These are phyloP conservation scores for Chaetomium sp. DNA, from an alignment of 2,329 filamentous ascomycete genomes.

Conservation along the genomic window DNA sequence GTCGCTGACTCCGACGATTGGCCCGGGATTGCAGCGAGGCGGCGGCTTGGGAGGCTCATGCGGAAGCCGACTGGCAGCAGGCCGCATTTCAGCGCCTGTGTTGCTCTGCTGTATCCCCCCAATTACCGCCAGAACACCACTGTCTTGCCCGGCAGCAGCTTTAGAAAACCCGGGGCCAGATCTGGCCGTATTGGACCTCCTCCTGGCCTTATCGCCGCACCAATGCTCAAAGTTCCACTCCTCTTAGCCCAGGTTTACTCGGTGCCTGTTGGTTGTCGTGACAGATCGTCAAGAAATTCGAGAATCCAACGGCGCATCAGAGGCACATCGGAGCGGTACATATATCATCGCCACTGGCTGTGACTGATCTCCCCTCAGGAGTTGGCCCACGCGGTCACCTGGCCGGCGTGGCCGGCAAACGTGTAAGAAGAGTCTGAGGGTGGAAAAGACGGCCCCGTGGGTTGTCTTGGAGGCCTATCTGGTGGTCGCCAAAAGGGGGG, in stretches of 20 bases:
- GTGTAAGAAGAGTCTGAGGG: not conserved
- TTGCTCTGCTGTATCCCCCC: not conserved
- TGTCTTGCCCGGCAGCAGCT: not conserved
- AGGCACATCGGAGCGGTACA: not conserved
- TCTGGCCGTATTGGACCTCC: no score
- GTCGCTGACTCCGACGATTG: constrained; percentile 11
- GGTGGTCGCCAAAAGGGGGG: not conserved
- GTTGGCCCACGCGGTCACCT: constrained; percentile 10
- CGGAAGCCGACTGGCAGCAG: constrained; percentile 11
- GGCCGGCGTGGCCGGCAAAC: not conserved
- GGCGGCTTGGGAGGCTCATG: constrained; percentile 6
- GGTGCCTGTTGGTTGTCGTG: no score
- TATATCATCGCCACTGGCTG: not conserved
- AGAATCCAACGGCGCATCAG: not conserved
- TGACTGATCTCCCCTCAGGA: constrained; percentile 17
- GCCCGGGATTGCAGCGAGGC: constrained; percentile 4
- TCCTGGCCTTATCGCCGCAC: no score
- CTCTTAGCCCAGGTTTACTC: no score
- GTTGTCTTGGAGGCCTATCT: no score
- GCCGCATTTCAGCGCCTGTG: constrained; percentile 11
- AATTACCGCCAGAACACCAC: not conserved
- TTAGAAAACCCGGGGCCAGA: no score
- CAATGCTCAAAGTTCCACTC: no score
- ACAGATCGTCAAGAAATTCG: no score
- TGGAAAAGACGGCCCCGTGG: no score